These are phyloP conservation scores for Penicillium longicatenatum DNA, from an alignment of 495 filamentous ascomycete species.

Conservation along the genomic window DNA sequence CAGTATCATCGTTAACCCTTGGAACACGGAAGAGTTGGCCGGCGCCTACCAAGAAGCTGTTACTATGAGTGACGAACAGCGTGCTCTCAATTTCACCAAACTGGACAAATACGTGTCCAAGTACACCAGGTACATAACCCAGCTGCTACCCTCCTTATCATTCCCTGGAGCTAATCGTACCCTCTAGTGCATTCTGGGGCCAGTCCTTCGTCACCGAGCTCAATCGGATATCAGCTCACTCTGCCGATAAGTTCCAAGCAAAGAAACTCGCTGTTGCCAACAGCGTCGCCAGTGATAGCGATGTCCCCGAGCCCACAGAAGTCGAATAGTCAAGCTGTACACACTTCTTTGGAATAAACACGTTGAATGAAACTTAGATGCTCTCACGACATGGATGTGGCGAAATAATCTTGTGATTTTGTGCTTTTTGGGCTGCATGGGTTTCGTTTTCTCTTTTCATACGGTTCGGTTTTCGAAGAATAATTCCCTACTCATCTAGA, in stretches of 20 bases:
- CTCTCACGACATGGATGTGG: slow-evolving; percentile 34
- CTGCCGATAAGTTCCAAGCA: slow-evolving; percentile 45
- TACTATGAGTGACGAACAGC: slow-evolving; percentile 86
- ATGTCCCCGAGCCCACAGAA: neutral
- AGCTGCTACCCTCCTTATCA: too few species aligned
- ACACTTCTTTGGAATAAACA: slow-evolving; percentile 1
- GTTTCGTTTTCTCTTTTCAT: slow-evolving; percentile 2
- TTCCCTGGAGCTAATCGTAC: slow-evolving; percentile 7
- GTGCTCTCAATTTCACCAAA: slow-evolving; percentile 82
- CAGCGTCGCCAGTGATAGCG: neutral
- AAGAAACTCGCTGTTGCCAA: slow-evolving; percentile 30
- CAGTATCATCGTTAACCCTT: slow-evolving; percentile 91
- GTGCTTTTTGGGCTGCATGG: slow-evolving; percentile 18
- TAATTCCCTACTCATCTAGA: slow-evolving; percentile 10
- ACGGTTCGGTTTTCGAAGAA: slow-evolving; percentile 9
- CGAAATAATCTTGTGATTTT: slow-evolving; percentile 28
- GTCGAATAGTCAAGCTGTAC: neutral
- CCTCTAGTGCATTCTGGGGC: slow-evolving; percentile 89
- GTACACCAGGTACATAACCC: slow-evolving; percentile 69
- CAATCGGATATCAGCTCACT: slow-evolving; percentile 61
- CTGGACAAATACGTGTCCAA: slow-evolving; percentile 93
- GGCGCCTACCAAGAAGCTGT: slow-evolving; percentile 92
- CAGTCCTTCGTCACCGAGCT: slow-evolving; percentile 88
- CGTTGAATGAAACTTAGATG: slow-evolving; percentile 25
- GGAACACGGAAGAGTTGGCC: slow-evolving; percentile 95